phyloP scores from a whole-genome alignment of 2,329 filamentous ascomycete species.

The Trichoderma sp. region DNA sequence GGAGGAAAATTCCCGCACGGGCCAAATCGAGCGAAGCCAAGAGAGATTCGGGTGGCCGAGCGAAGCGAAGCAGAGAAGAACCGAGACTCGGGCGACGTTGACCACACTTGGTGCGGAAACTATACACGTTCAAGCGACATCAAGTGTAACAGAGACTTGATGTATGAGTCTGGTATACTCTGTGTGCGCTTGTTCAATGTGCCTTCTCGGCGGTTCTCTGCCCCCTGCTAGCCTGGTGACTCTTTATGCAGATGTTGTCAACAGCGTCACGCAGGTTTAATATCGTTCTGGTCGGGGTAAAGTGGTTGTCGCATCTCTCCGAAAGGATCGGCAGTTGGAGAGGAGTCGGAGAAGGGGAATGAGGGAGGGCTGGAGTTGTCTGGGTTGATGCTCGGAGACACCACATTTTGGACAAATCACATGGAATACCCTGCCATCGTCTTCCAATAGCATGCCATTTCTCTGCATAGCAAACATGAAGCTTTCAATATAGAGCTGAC shows the following conservation, averaged over 20 bases:
- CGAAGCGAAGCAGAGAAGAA: neutral
- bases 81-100: too few relatives aligned
- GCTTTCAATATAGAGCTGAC: too few relatives aligned
- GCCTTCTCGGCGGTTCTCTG: too few relatives aligned
- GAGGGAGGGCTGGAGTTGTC: neutral
- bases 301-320: neutral
- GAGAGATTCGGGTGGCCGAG: neutral
- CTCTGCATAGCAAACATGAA: too few relatives aligned
- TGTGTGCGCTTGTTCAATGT: too few relatives aligned
- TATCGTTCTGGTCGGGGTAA: neutral
- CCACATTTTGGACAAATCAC: too few relatives aligned
- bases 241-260: slow-evolving; percentile 3
- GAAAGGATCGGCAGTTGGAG: slow-evolving; percentile 2
- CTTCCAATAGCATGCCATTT: neutral
- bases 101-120: too few relatives aligned
- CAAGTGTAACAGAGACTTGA: too few relatives aligned
- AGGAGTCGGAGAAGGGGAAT: neutral
- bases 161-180: too few relatives aligned
- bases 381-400: too few relatives aligned
- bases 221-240: neutral
- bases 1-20: slow-evolving; percentile 4
- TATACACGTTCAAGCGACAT: too few relatives aligned
- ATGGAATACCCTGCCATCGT: neutral
- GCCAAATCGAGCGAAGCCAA: slow-evolving; percentile 4
- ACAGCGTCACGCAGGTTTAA: slow-evolving; percentile 2